Evolutionary conservation across 2,329 filamentous ascomycete species (phyloP).

Genomic region (Plectosphaerella plurivora): DNA sequence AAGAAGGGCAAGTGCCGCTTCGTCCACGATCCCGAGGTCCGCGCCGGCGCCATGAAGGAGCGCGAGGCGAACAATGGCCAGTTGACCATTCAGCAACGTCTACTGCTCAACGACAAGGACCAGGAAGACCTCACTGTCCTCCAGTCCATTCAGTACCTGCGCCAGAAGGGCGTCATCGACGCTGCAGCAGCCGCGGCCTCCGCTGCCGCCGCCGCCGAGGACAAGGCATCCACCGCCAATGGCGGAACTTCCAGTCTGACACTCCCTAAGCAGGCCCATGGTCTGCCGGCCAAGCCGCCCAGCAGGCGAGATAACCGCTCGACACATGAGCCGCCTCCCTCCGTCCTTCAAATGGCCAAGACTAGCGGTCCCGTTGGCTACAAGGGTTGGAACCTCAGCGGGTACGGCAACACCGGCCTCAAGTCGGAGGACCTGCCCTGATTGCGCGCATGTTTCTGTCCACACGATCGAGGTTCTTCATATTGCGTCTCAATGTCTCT

Average conservation of each 20-base stretch:
- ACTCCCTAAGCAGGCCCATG: background rate
- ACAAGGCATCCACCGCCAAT: conserved; percentile 4
- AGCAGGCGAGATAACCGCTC: conserved; percentile 21
- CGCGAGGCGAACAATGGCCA: conserved; percentile 61
- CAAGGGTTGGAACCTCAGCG: conserved; percentile 33
- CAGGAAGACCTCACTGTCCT: conserved; percentile 64
- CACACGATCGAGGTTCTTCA: too few relatives aligned
- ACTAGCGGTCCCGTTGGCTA: conserved; percentile 22
- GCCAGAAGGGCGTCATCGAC: conserved; percentile 51
- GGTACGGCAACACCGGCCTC: conserved; percentile 34
- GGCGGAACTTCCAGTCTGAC: conserved; percentile 1
- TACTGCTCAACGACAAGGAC: conserved; percentile 64
- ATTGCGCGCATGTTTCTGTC: background rate
- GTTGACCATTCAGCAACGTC: conserved; percentile 61
- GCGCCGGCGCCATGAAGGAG: conserved; percentile 59
- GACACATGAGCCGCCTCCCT: conserved; percentile 27
- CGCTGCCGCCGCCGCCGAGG: conserved; percentile 4
- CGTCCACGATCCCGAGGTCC: conserved; percentile 60
- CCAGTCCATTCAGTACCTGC: conserved; percentile 61
- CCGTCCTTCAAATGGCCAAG: conserved; percentile 16
- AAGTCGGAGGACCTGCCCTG: conserved; percentile 24
- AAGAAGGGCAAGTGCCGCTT: conserved; percentile 75
- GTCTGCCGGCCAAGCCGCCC: conserved; percentile 13
- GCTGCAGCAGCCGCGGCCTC: background rate
- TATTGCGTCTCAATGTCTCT: too few relatives aligned